Base-by-base conservation (phyloP, 2,329 filamentous ascomycete genomes). In the Fusarium pseudoanthophilum region DNA sequence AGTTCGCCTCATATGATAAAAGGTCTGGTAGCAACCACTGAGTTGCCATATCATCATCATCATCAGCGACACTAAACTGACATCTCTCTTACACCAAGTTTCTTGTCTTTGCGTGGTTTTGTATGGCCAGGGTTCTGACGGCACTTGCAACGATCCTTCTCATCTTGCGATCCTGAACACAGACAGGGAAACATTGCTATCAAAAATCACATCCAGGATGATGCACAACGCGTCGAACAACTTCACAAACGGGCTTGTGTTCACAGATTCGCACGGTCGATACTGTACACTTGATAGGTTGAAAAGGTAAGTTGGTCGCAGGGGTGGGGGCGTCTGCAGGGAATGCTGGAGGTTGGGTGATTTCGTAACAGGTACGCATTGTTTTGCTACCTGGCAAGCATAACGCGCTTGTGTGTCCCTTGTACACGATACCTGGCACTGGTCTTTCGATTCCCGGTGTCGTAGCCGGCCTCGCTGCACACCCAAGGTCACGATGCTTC, bases 121-220 rank as follows among this genome's bases (percentile, higher is more conserved):
- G 40, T 37, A 46, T 48, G 36, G 57, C 60, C 70, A 74, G 69
- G 76, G 61, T 69, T 60, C 26, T 34, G 11, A 66, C 74, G 72
- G 75, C 76, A 78, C 68, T 78, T 73, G 66, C 64, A 73, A 65
- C 64, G 63, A 78, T 77, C 71, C 69, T 69, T 58, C 74, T 75
- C 64, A 64, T 76, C 72, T 77, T 72, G 69, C 67, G 52, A 77
- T 75, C 72, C 67, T 61, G 48, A 71, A 64, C 60, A 52, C 46
- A 53, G 71, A 62, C 74, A 78, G 75, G 74, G 63, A 69, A 74
- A 70, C 57, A 60, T 26, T 68, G 37, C 70, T 67, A 69, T 71
- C 74, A 77, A 77, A 74, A 64, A 71, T 57, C 58, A 73, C 30
- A 67, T 60, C 72, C 65, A 71, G 76, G 76, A 69, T 78, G 64